Percentiles rank a stretch among this genome's conserved stretches.
Conservation (phyloP, 164 flowering plant species). For the grape (Vitis vinifera) region DNA sequence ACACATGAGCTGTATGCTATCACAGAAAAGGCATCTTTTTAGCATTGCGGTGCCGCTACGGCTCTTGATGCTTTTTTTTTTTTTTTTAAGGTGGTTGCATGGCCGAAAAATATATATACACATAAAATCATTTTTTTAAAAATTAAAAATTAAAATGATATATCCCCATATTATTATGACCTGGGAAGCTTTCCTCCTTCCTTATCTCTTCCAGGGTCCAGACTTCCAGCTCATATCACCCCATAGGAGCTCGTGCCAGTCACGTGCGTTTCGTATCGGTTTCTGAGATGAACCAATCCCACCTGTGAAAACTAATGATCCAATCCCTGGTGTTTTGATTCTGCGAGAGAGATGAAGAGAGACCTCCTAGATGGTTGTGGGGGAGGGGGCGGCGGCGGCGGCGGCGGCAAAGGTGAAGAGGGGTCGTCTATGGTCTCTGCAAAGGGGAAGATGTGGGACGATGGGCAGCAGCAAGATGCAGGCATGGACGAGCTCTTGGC, state of each 20-base stretch:
- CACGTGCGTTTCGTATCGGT: background rate
- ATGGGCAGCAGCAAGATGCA: constrained; percentile 37
- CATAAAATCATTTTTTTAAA: background rate
- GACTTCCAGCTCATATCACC: constrained; percentile 1
- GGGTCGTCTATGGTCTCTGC: constrained; percentile 17
- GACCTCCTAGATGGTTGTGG: constrained; percentile 12
- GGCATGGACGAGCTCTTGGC: constrained; percentile 77
- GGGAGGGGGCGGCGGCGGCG: background rate
- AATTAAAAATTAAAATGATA: background rate
- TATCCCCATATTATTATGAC: constrained; percentile 19
- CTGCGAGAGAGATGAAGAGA: constrained; percentile 22
- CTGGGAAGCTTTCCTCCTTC: constrained; percentile 11
- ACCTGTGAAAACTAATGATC: background rate
- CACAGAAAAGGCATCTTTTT: background rate
- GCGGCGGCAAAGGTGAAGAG: constrained; percentile 6
- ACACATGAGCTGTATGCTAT: constrained; percentile 7
- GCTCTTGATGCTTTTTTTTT: constrained; percentile 15
- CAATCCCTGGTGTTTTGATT: too few species aligned
- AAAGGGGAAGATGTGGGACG: constrained; percentile 48
- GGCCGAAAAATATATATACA: background rate
- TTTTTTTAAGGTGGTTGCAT: too few species aligned
- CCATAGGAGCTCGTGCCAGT: constrained; percentile 13
- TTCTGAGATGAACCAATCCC: background rate
- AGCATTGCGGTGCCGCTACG: constrained; percentile 29
- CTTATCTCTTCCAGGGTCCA: constrained; percentile 22